Base-by-base conservation (phyloP, 2,329 filamentous ascomycete species). In the Amesomyces nigricolor region DNA sequence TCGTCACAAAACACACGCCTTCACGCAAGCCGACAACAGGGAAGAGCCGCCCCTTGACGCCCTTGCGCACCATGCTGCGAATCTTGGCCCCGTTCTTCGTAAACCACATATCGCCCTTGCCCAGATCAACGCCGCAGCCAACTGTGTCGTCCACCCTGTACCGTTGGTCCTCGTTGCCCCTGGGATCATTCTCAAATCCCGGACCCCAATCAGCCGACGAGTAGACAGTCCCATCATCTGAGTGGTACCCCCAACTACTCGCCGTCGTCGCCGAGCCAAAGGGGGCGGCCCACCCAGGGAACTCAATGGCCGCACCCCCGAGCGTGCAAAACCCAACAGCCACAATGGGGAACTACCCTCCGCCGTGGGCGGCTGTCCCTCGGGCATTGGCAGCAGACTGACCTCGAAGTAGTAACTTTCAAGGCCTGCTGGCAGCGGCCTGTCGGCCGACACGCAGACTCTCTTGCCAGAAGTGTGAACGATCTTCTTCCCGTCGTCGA, bases 351-450 rank as follows among this genome's bases (percentile, higher is more conserved):
- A 39, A 48, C 39, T 40, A 22, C 17, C 17, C 17, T 19, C 17
- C 17, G 17, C 17, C 17, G 17, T 19, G 17, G 17, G 17, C 17
- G 17, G 17, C 50, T 13, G 16, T 2, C 6, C 43, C 1, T 39
- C 47, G 2, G 10, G 29, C 10, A 53, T 4, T 4, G 53, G 38
- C 4, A 10, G 16, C n/a, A 63, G 38, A 4, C 49, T 59, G 0
- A 64, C 39, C 46, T 64, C 62, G 32, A 61, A 64, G 26, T 64
- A 64, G 37, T 60, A 63, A 32, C 49, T 14, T 30, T 58, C 61
- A 45, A 64, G 19, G 5, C 59, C 57, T 0, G 53, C 35, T 0
- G 62, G 62, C n/a, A 63, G 50, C 16, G 61, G 59, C 26, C 50
- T 48, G 44, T 64, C 58, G 1, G 59, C 56, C 19, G 62, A 57